Conservation (phyloP, 2,329 filamentous ascomycete species). For the Keithomyces neogunnii region DNA sequence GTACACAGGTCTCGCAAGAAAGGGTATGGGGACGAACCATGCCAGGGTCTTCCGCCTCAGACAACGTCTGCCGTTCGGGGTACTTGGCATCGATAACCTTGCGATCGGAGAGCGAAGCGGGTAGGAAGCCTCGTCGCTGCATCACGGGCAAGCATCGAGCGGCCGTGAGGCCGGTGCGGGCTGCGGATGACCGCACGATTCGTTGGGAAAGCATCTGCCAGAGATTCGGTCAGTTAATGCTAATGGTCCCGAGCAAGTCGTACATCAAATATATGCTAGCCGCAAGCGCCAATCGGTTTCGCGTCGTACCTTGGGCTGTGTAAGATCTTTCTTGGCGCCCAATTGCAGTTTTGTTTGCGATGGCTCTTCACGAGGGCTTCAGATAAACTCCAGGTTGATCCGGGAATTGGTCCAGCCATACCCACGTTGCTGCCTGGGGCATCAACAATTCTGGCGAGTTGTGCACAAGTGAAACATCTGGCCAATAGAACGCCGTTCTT, state of each 20-base stretch:
- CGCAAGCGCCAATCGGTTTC: not conserved
- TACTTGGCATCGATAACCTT: conserved; percentile 43
- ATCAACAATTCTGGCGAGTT: not conserved
- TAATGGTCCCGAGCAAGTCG: not conserved
- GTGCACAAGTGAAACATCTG: not conserved
- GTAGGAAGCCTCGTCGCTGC: conserved; percentile 50
- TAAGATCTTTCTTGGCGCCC: conserved; percentile 21
- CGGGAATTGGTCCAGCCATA: conserved; percentile 20
- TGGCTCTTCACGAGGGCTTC: not conserved
- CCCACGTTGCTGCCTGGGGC: conserved; percentile 25
- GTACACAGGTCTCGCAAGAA: not conserved
- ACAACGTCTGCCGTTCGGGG: conserved; percentile 36
- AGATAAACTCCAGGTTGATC: conserved; percentile 13
- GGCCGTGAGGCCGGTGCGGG: conserved; percentile 35
- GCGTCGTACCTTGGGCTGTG: conserved; percentile 17
- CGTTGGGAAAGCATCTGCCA: conserved; percentile 53
- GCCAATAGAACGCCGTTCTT: not conserved
- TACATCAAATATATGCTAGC: not conserved
- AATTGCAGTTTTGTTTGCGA: conserved; percentile 23
- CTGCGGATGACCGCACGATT: conserved; percentile 42
- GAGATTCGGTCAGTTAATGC: not conserved
- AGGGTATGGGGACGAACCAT: conserved; percentile 42
- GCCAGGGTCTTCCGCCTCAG: conserved; percentile 55
- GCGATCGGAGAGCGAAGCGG: conserved; percentile 37
- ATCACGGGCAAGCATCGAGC: conserved; percentile 41